phyloP scores from a whole-genome alignment of 257 asterid genomes.

The Penstemon davidsonii region DNA sequence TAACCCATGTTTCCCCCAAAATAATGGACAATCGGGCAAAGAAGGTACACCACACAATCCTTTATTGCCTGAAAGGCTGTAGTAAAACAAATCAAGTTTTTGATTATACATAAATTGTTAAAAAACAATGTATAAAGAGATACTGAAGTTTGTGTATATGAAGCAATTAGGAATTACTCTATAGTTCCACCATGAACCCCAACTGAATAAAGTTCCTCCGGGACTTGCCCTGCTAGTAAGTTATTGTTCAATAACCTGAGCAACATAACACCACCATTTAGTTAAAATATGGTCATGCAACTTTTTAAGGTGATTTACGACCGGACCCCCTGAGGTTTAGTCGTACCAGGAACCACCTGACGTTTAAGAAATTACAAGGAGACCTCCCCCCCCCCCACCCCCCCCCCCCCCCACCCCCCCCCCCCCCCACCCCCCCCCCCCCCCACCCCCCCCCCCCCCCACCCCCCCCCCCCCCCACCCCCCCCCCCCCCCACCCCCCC shows the following conservation, averaged over 20 bases:
- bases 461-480: too few species aligned
- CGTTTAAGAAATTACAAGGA: too few species aligned
- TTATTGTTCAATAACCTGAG: slow-evolving; percentile 72
- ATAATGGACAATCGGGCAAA: slow-evolving; percentile 70
- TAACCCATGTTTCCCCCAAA: slow-evolving; percentile 83
- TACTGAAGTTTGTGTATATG: not conserved
- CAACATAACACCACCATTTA: not conserved
- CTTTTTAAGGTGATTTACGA: too few species aligned
- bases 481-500: too few species aligned
- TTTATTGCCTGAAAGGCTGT: slow-evolving; percentile 84
- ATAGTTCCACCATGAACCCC: slow-evolving; percentile 97
- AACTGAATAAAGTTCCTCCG: slow-evolving; percentile 77
- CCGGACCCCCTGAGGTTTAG: too few species aligned
- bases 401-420: too few species aligned
- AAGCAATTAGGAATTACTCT: slow-evolving; percentile 57
- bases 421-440: too few species aligned
- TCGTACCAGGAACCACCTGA: too few species aligned
- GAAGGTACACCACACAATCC: slow-evolving; percentile 88
- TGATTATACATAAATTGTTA: not conserved
- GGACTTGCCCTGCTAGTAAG: slow-evolving; percentile 78
- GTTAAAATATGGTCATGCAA: too few species aligned
- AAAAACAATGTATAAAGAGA: not conserved
- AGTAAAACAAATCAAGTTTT: not conserved
- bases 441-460: too few species aligned
- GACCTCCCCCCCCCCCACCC: too few species aligned